A percentile compares a stretch with the other conserved stretches of the same genome.
These are phyloP conservation scores for Trypanosoma rangeli DNA, from an alignment of 208 protist species.

Conservation along the genomic window DNA sequence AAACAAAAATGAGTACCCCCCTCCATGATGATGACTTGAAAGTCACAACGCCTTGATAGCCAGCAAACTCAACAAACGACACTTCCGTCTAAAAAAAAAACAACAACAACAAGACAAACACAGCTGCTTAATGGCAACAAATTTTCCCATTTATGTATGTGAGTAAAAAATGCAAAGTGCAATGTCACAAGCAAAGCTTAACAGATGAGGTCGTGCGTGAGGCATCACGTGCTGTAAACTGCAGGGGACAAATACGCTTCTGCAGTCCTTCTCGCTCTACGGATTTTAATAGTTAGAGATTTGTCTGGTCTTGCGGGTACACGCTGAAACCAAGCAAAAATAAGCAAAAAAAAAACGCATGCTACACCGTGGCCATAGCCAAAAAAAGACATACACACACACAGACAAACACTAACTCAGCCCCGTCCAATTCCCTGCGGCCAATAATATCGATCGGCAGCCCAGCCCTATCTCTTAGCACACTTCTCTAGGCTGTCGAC, in stretches of 20 bases:
- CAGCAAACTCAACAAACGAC: neutral
- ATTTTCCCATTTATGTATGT: neutral
- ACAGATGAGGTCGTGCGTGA: too few relatives aligned
- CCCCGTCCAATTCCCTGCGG: neutral
- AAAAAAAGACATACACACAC: neutral
- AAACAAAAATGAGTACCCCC: neutral
- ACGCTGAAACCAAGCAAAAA: slow-evolving; percentile 1
- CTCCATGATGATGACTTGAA: neutral
- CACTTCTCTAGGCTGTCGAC: neutral
- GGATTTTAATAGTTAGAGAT: too few relatives aligned
- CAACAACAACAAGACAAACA: neutral
- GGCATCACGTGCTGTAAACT: too few relatives aligned
- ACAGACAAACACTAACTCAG: neutral
- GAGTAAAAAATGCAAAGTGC: neutral
- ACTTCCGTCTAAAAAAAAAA: neutral
- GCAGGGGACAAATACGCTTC: too few relatives aligned
- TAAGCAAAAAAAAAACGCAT: neutral
- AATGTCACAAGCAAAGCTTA: too few relatives aligned
- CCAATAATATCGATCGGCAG: neutral
- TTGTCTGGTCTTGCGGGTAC: too few relatives aligned
- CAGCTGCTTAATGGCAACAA: too few relatives aligned
- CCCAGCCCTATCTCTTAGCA: neutral
- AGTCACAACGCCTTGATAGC: neutral
- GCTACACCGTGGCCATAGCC: neutral
- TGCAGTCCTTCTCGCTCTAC: too few relatives aligned